These are phyloP conservation scores for Psilocybe mexicana DNA, from an alignment of 1,284 basidiomycete species.

Conservation along the genomic window DNA sequence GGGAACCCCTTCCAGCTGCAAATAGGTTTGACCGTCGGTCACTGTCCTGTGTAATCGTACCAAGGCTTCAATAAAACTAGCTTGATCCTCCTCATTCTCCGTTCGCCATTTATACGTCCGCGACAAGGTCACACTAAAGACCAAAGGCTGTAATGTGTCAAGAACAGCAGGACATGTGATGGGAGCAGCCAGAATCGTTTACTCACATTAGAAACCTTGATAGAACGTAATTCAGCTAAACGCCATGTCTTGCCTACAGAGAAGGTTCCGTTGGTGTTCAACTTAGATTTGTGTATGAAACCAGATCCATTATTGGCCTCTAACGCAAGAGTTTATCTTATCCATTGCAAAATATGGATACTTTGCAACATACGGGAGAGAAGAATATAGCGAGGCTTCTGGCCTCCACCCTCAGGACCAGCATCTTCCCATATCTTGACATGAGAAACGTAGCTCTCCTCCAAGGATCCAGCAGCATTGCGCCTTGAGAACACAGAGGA, in stretches of 20 bases:
- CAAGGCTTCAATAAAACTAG: constrained; percentile 67
- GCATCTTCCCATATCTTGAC: constrained; percentile 89
- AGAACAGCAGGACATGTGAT: background rate
- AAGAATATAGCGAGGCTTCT: constrained; percentile 85
- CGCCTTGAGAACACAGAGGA: constrained; percentile 80
- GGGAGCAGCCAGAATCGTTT: background rate
- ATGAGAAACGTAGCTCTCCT: constrained; percentile 83
- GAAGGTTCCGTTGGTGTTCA: constrained; percentile 93
- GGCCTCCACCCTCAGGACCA: constrained; percentile 59
- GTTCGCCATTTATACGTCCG: constrained; percentile 89
- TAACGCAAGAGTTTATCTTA: constrained; percentile 31
- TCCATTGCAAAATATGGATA: constrained; percentile 10
- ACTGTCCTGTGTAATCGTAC: constrained; percentile 71
- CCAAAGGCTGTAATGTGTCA: constrained; percentile 45
- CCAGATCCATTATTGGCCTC: constrained; percentile 67
- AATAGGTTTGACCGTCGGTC: constrained; percentile 46
- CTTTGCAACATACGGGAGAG: constrained; percentile 70
- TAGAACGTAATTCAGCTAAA: constrained; percentile 74
- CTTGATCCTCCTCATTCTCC: constrained; percentile 72
- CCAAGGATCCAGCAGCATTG: constrained; percentile 59
- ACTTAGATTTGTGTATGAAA: constrained; percentile 93
- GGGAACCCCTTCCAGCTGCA: constrained; percentile 57
- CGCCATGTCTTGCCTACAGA: constrained; percentile 98
- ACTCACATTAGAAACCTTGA: constrained; percentile 79
- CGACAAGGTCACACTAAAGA: constrained; percentile 81